Evolutionary conservation across 2,329 filamentous ascomycete genomes (phyloP).

Genomic region (Epichloe baconii): DNA sequence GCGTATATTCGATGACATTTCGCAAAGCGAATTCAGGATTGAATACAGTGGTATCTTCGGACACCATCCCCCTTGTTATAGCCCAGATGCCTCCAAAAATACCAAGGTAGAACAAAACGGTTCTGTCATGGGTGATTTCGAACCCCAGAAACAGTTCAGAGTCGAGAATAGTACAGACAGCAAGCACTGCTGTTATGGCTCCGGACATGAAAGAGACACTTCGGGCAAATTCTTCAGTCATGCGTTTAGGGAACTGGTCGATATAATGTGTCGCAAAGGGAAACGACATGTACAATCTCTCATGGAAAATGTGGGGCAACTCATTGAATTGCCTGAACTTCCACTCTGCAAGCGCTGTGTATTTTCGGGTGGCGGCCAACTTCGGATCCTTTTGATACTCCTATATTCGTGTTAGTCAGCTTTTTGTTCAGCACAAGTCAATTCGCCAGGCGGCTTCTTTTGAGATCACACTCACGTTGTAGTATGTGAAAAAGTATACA

Average conservation of each 20-base stretch:
- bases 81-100: conserved; percentile 76
- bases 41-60: conserved; percentile 79
- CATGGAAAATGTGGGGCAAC: conserved; percentile 79
- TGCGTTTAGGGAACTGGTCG: conserved; percentile 92
- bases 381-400: conserved; percentile 94
- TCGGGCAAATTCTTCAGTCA: conserved; percentile 71
- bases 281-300: conserved; percentile 85
- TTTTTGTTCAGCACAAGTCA: not conserved
- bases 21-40: conserved; percentile 82
- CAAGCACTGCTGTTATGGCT: conserved; percentile 73
- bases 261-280: conserved; percentile 87
- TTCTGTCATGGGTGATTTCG: conserved; percentile 78
- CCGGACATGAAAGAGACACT: conserved; percentile 83
- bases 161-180: conserved; percentile 73
- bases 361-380: conserved; percentile 67
- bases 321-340: conserved; percentile 99
- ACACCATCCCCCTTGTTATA: conserved; percentile 63
- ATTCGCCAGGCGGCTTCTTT: not conserved
- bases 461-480: conserved; percentile 48
- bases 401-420: conserved; percentile 24
- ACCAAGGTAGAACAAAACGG: conserved; percentile 80
- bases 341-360: conserved; percentile 91
- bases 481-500: conserved; percentile 89
- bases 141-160: conserved; percentile 85
- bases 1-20: conserved; percentile 84